Conservation (phyloP, 768 basidiomycete genomes). For the Pleurotus cornucopiae region DNA sequence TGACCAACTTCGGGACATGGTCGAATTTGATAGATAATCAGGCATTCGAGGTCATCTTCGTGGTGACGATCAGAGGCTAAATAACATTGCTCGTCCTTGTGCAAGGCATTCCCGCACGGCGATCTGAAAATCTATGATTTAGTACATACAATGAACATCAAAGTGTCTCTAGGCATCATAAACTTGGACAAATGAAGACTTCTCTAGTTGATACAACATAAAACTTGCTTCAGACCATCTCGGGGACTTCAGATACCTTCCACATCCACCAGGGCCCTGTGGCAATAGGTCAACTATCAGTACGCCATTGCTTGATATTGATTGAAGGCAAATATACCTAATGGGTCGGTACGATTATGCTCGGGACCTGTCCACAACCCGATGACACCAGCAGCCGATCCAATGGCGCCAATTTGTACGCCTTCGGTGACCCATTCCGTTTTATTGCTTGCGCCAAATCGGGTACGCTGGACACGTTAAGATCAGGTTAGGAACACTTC, state of each 20-base stretch:
- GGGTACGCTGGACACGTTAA: constrained; percentile 24
- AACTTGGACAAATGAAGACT: too few relatives aligned
- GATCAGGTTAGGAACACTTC: not conserved
- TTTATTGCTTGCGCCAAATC: constrained; percentile 21
- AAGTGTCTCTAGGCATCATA: too few relatives aligned
- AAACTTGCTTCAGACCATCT: not conserved
- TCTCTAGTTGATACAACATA: too few relatives aligned
- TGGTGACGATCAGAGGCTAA: too few relatives aligned
- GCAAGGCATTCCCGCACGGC: too few relatives aligned
- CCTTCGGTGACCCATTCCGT: constrained; percentile 52
- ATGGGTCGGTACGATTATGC: constrained; percentile 27
- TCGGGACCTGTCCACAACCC: constrained; percentile 46
- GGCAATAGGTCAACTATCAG: constrained; percentile 24
- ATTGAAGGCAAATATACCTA: not conserved
- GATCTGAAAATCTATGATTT: too few relatives aligned
- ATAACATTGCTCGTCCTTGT: too few relatives aligned
- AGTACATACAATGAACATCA: too few relatives aligned
- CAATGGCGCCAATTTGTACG: constrained; percentile 53
- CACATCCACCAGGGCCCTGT: constrained; percentile 32
- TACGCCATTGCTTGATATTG: not conserved
- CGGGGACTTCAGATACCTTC: constrained; percentile 11
- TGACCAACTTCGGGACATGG: too few relatives aligned
- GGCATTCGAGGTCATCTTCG: too few relatives aligned
- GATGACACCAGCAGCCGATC: constrained; percentile 47
- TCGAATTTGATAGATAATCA: too few relatives aligned